phyloP scores from a whole-genome alignment of 257 asterid species.

The Solanum virginianum region DNA sequence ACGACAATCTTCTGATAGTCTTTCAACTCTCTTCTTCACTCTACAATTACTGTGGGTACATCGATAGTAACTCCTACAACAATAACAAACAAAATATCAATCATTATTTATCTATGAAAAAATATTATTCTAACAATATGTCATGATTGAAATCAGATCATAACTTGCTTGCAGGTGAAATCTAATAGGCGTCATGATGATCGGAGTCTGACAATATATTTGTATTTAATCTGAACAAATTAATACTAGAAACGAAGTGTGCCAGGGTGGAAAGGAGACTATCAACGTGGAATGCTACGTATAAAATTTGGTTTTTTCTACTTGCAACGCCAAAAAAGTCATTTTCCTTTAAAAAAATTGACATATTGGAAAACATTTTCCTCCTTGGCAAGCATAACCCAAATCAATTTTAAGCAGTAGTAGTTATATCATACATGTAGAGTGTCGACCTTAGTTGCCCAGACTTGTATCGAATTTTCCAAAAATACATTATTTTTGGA shows the following conservation, averaged over 20 bases:
- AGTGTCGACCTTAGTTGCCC: too few relatives aligned
- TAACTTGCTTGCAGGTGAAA: too few relatives aligned
- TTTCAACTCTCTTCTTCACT: conserved; percentile 92
- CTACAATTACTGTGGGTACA: conserved; percentile 81
- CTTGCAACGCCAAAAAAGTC: not conserved
- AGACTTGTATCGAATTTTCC: too few relatives aligned
- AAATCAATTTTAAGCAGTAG: not conserved
- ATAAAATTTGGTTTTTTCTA: not conserved
- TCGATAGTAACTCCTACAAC: conserved; percentile 75
- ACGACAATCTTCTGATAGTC: conserved; percentile 79
- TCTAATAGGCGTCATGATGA: too few relatives aligned
- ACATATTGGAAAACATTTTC: too few relatives aligned
- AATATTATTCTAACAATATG: too few relatives aligned
- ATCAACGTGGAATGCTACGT: not conserved
- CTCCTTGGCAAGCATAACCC: too few relatives aligned
- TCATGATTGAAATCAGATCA: too few relatives aligned
- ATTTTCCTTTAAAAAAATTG: too few relatives aligned
- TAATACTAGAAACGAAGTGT: not conserved
- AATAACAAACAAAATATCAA: not conserved
- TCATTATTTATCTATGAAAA: not conserved
- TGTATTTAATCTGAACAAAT: too few relatives aligned
- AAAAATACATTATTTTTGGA: too few relatives aligned
- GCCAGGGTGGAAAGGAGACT: not conserved
- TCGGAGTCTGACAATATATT: too few relatives aligned
- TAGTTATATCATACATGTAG: not conserved